Base-by-base conservation (phyloP, 768 basidiomycete species). In the Lyophyllum shimeji region DNA sequence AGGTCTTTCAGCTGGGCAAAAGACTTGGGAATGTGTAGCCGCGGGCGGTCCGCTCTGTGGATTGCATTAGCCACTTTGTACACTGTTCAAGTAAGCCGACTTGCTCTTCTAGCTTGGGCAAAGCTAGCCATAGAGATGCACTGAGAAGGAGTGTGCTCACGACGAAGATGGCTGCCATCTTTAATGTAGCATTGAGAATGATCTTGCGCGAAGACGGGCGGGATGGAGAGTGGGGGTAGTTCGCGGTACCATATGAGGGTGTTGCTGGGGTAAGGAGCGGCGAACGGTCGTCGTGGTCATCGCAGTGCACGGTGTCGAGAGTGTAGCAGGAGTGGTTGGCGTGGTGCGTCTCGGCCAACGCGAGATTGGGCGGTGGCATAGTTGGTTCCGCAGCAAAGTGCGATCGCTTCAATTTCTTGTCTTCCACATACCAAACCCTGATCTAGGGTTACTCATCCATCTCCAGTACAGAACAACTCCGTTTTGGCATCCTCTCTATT, bases 1-100 rank as follows among this genome's bases (percentile, higher is more conserved):
- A 98, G 81, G 7, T 83, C 85, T 66, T 98, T 86, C 11, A 98
- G 79, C 68, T 98, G 86, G 18, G 78, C 80, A 62, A 98, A 98
- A 2, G 89, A 90, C 68, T 89, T 92, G 12, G 96, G 96, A 50
- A 98, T 82, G 63, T 84, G 87, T 23, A 98, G 78, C 25, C 81
- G 67, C 0, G 83, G 84, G 34, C 86, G 83, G 76, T 98, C 94
- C 48, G 77, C 83, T 39, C 92, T 93, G 65, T 46, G 53, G 18
- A 40, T 54, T 40, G 53, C 44, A 53, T 60, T 52, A 57, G 56
- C 59, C 12, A 59, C 47, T 27, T 57, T 20, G 45, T 42, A 60
- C 37, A 27, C 44, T 34, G 44, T 21, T 11, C 31, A 12, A 20
- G 51, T 46, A 56, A 46, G 34, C 21, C 29, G 23, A 82, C 90